phyloP scores from a whole-genome alignment of 345 rosid species.

The Clarkia xantiana region DNA sequence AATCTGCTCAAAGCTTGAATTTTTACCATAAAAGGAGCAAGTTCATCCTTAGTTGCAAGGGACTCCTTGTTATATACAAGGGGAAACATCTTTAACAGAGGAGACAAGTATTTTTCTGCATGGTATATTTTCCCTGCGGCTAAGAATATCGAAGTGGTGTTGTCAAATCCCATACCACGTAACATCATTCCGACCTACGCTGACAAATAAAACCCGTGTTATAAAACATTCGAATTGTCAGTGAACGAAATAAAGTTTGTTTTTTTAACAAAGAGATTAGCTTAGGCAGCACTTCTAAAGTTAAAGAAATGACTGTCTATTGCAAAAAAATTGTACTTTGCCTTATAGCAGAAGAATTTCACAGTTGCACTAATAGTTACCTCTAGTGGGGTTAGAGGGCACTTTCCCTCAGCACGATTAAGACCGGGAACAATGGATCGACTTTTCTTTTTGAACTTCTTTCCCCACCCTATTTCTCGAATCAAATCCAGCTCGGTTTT shows the following conservation, averaged over 20 bases:
- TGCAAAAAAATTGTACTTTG: too few relatives aligned
- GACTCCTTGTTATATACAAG: conserved; percentile 72
- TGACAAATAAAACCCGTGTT: conserved; percentile 28
- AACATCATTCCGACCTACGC: conserved; percentile 93
- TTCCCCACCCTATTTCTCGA: conserved; percentile 68
- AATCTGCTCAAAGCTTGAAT: too few relatives aligned
- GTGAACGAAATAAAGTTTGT: not conserved
- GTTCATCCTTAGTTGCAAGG: conserved; percentile 75
- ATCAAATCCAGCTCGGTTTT: conserved; percentile 47
- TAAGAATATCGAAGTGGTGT: conserved; percentile 61
- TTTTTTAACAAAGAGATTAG: too few relatives aligned
- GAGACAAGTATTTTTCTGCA: conserved; percentile 55
- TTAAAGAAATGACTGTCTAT: too few relatives aligned
- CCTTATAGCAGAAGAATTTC: too few relatives aligned
- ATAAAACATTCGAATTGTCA: too few relatives aligned
- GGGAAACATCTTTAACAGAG: conserved; percentile 73
- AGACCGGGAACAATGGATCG: conserved; percentile 50
- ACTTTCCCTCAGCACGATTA: conserved; percentile 73
- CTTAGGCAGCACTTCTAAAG: too few relatives aligned
- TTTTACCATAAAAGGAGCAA: conserved; percentile 69
- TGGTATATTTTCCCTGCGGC: conserved; percentile 76
- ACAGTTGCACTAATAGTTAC: conserved; percentile 15
- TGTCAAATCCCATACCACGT: conserved; percentile 93
- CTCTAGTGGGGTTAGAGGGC: conserved; percentile 93
- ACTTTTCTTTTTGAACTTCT: conserved; percentile 67